A percentile compares a stretch with the other conserved stretches of the same genome.
Conservation (phyloP, 2,329 filamentous ascomycete species). For the Stemphylium beticola region DNA sequence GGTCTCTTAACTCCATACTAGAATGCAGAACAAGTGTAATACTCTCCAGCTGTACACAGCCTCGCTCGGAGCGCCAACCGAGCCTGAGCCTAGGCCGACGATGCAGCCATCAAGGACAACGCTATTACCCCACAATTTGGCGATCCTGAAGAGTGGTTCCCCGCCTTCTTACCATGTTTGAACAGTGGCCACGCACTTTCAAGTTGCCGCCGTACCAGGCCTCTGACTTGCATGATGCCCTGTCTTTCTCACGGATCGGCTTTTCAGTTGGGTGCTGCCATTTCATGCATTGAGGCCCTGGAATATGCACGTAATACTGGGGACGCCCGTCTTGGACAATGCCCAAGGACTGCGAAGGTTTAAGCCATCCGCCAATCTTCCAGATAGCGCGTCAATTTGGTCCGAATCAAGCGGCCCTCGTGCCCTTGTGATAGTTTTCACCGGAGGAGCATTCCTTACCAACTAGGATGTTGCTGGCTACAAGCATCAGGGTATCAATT, state of each 20-base stretch:
- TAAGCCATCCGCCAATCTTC: constrained; percentile 21
- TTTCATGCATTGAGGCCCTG: constrained; percentile 29
- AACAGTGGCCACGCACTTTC: constrained; percentile 29
- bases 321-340: constrained; percentile 16
- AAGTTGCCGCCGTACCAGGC: constrained; percentile 23
- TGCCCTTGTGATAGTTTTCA: constrained; percentile 2
- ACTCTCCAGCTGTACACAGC: constrained; percentile 28
- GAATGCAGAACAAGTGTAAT: constrained; percentile 20
- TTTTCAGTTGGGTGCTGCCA: constrained; percentile 17
- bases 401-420: background rate
- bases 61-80: constrained; percentile 34
- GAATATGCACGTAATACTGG: constrained; percentile 29
- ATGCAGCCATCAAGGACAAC: constrained; percentile 29
- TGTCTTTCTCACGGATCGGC: constrained; percentile 28
- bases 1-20: constrained; percentile 16
- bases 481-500: background rate
- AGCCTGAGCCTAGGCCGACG: constrained; percentile 21
- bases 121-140: constrained; percentile 50
- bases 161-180: constrained; percentile 46
- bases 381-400: constrained; percentile 5
- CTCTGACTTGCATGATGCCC: constrained; percentile 47
- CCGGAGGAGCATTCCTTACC: no score
- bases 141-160: constrained; percentile 38
- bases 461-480: background rate
- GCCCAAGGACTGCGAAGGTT: constrained; percentile 19